phyloP scores from a whole-genome alignment of 2,329 filamentous ascomycete genomes.

The Pseudocercospora eumusae region DNA sequence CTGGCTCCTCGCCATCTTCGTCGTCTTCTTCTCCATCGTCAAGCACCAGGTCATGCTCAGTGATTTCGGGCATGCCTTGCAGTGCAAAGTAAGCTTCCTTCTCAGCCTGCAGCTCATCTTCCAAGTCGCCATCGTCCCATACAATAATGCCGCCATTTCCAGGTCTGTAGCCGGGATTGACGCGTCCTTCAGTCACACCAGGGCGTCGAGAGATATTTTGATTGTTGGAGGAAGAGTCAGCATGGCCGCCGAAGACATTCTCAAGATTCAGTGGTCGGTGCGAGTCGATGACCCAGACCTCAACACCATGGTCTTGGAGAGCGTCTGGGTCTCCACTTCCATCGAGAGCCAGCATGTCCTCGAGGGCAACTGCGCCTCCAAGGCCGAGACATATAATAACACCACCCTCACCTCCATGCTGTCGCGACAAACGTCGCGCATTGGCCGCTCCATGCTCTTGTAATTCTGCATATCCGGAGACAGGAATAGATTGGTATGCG shows the following conservation, averaged over 20 bases:
- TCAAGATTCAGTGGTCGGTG: constrained; percentile 91
- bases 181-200: constrained; percentile 72
- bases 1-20: constrained; percentile 31
- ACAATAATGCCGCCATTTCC: constrained; percentile 87
- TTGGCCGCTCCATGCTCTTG: constrained; percentile 75
- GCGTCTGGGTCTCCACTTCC: constrained; percentile 46
- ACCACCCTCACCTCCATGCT: constrained; percentile 79
- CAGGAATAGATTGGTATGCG: constrained; percentile 92
- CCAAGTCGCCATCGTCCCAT: constrained; percentile 94
- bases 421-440: constrained; percentile 82
- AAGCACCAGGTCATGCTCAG: constrained; percentile 68
- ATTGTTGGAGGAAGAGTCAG: constrained; percentile 21
- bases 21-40: constrained; percentile 57
- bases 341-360: constrained; percentile 74
- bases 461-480: constrained; percentile 89
- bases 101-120: constrained; percentile 73
- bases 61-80: constrained; percentile 85
- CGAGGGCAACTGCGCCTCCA: constrained; percentile 86
- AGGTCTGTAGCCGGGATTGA: constrained; percentile 70
- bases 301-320: constrained; percentile 71
- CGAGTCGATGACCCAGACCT: constrained; percentile 92
- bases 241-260: constrained; percentile 72
- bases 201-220: constrained; percentile 50
- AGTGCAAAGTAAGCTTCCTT: constrained; percentile 82
- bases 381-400: constrained; percentile 91